phyloP scores from a whole-genome alignment of 2,329 filamentous ascomycete genomes.

The Stemphylium lycopersici region DNA sequence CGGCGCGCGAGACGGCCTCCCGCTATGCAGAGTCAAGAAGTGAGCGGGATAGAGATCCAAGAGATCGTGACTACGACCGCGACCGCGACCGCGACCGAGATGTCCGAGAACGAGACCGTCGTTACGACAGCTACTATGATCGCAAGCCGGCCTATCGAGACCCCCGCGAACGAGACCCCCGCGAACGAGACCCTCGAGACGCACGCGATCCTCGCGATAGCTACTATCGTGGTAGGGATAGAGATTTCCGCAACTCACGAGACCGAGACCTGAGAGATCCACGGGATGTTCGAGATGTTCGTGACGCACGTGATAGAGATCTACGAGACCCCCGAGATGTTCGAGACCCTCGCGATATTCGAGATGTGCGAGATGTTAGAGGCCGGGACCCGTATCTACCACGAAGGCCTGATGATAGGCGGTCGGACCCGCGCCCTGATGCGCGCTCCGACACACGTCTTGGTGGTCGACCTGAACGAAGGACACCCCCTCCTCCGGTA shows the following conservation, averaged over 20 bases:
- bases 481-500: constrained; percentile 48
- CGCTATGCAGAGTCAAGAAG: constrained; percentile 30
- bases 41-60: constrained; percentile 33
- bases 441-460: constrained; percentile 27
- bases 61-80: constrained; percentile 30
- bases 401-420: constrained; percentile 35
- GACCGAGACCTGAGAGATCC: constrained; percentile 35
- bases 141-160: constrained; percentile 37
- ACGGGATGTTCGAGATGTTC: constrained; percentile 18
- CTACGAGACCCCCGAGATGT: constrained; percentile 5
- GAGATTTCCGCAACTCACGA: constrained; percentile 22
- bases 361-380: constrained; percentile 32
- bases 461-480: constrained; percentile 48
- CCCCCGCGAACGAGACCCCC: constrained; percentile 32
- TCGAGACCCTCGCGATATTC: constrained; percentile 22
- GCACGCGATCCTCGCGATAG: constrained; percentile 21
- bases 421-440: constrained; percentile 33
- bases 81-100: constrained; percentile 48
- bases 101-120: constrained; percentile 50
- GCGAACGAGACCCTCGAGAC: constrained; percentile 32
- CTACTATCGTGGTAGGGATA: constrained; percentile 26
- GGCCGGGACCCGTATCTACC: constrained; percentile 38
- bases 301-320: constrained; percentile 33
- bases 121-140: constrained; percentile 35
- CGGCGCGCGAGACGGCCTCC: constrained; percentile 35